Conservation (phyloP, 2,329 filamentous ascomycete species). For the Diaporthe caulivora region DNA sequence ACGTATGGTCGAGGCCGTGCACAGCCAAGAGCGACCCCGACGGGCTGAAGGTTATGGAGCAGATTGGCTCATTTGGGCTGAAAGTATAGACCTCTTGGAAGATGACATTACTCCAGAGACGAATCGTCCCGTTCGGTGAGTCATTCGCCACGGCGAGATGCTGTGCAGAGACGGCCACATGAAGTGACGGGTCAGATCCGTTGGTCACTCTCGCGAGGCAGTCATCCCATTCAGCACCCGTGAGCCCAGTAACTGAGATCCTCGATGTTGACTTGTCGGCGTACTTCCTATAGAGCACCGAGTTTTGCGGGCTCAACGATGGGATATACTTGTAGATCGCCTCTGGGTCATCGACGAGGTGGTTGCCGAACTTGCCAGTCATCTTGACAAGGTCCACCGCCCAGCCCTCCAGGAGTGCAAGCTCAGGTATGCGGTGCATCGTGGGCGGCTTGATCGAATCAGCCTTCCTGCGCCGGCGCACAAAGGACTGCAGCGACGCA, state of each 20-base stretch:
- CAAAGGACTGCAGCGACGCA: constrained; percentile 39
- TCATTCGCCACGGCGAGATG: constrained; percentile 24
- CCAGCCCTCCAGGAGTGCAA: constrained; percentile 43
- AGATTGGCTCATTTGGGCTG: constrained; percentile 12
- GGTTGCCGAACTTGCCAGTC: constrained; percentile 42
- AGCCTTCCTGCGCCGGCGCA: constrained; percentile 33
- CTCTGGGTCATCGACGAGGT: constrained; percentile 42
- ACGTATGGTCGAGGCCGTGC: constrained; percentile 27
- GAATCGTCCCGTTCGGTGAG: constrained; percentile 13
- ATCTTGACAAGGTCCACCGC: constrained; percentile 43
- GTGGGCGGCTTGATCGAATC: constrained; percentile 36
- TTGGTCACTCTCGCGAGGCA: constrained; percentile 44
- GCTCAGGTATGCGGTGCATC: constrained; percentile 38
- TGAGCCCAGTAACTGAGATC: constrained; percentile 42
- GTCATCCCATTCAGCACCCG: constrained; percentile 45
- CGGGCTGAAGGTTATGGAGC: constrained; percentile 25
- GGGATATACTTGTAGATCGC: constrained; percentile 46
- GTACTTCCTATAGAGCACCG: constrained; percentile 42
- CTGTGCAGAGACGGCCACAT: constrained; percentile 23
- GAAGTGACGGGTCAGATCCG: constrained; percentile 12
- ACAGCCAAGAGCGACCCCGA: constrained; percentile 1
- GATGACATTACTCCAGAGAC: constrained; percentile 24
- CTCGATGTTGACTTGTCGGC: constrained; percentile 32
- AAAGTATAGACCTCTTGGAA: constrained; percentile 9
- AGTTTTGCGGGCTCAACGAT: constrained; percentile 42